Conservation (phyloP, 2,329 filamentous ascomycete species). For the Fusarium praegraminearum region DNA sequence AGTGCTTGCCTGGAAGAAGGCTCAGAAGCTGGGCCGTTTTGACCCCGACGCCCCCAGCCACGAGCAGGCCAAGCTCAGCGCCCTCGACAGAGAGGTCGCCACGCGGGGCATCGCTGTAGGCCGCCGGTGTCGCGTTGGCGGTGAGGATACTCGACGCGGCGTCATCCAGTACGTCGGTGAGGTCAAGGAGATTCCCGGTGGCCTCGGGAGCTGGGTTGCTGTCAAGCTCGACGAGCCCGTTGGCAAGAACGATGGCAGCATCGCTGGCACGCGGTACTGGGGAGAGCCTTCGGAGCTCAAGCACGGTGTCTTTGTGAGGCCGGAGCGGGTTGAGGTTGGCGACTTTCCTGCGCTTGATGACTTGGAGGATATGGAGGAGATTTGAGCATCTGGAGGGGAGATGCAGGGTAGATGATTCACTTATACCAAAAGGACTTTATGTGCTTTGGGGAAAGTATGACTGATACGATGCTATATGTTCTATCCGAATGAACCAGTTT, state of each 20-base stretch:
- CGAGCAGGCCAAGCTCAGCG: conserved; percentile 77
- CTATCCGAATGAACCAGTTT: background rate
- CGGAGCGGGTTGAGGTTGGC: conserved; percentile 81
- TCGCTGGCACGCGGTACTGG: conserved; percentile 77
- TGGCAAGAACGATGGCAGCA: conserved; percentile 84
- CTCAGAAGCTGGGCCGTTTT: conserved; percentile 95
- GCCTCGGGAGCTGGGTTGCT: conserved; percentile 77
- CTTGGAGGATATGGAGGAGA: conserved; percentile 82
- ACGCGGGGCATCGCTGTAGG: conserved; percentile 74
- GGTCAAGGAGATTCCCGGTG: conserved; percentile 78
- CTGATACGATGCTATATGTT: background rate
- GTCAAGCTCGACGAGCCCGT: conserved; percentile 82
- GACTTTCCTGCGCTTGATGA: conserved; percentile 79
- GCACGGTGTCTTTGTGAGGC: conserved; percentile 81
- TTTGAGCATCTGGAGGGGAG: conserved; percentile 54
- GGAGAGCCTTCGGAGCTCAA: conserved; percentile 72
- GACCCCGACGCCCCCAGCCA: conserved; percentile 83
- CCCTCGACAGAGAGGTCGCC: conserved; percentile 76
- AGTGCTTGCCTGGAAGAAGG: conserved; percentile 94
- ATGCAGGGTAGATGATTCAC: background rate
- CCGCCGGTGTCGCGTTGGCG: conserved; percentile 73
- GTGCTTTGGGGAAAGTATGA: background rate
- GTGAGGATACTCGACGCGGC: conserved; percentile 77
- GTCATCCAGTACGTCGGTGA: conserved; percentile 78
- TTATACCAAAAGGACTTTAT: background rate